phyloP scores from a whole-genome alignment of 768 basidiomycete species.

The Xanthoconium stramineum region DNA sequence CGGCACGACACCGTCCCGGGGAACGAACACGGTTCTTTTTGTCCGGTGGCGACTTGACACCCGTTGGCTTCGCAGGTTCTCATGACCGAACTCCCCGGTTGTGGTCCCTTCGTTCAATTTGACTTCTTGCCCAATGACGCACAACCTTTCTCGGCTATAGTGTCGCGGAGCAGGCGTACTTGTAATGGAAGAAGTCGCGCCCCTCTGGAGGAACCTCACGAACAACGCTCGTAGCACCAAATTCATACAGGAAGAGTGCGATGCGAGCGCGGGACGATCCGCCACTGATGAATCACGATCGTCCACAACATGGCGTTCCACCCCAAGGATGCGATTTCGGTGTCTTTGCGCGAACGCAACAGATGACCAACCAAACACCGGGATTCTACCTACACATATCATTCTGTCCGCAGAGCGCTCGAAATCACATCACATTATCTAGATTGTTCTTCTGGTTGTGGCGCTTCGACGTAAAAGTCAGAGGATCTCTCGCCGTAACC shows the following conservation, averaged over 20 bases:
- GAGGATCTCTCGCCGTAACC: too few relatives aligned
- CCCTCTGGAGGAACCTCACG: not conserved
- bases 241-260: not conserved
- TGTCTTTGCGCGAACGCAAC: not conserved
- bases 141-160: not conserved
- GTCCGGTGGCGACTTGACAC: slow-evolving; percentile 13
- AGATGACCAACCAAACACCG: not conserved
- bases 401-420: too few relatives aligned
- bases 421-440: too few relatives aligned
- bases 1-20: slow-evolving; percentile 3
- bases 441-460: too few relatives aligned
- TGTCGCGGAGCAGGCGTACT: not conserved
- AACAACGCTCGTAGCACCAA: too few relatives aligned
- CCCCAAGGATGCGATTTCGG: not conserved
- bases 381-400: too few relatives aligned
- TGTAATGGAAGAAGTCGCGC: not conserved
- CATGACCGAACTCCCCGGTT: slow-evolving; percentile 12
- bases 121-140: not conserved
- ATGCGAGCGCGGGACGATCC: slow-evolving; percentile 12
- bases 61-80: slow-evolving; percentile 14
- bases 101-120: not conserved
- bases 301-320: not conserved
- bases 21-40: slow-evolving; percentile 3
- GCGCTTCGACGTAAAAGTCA: too few relatives aligned
- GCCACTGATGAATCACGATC: slow-evolving; percentile 13